Base-by-base conservation (phyloP, 2,329 filamentous ascomycete species). In the Triangularia verruculosa region DNA sequence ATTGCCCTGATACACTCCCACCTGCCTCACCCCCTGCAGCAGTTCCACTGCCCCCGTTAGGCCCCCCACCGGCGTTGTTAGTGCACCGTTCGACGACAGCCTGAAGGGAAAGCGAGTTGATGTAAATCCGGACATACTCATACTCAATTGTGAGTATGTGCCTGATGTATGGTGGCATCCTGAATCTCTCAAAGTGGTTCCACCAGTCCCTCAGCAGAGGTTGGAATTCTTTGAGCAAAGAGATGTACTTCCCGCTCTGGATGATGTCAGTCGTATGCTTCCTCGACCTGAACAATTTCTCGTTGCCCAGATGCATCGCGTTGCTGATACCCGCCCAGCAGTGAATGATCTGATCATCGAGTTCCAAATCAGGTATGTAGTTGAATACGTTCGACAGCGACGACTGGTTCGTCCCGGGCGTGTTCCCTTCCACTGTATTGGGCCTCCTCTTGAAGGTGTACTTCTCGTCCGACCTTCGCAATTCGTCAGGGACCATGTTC, bases 251-350 rank as follows among this genome's bases (percentile, higher is more conserved):
- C 20, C 92, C 93, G 61, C 86, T 93, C 72, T 92, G 89, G 73
- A 97, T 96, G 70, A 98, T 87, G 53, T 93, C 89, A 9, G 92
- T 92, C 0, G 95, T 98, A 74, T 93, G 89, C 67, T 94, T 89
- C 64, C 92, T 89, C 15, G 92, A 96, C 27, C 89, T 86, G 77
- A 98, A 99, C 3, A 99, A 82, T 69, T 89, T 87, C 72, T 96
- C 88, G 72, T 98, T 98, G 59, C 92, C 93, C 69, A 90, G 83
- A 71, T 97, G 90, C 90, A 98, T 97, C 66, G 94, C 87, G 70
- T 92, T 90, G 68, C 93, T 96, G 71, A 99, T 93, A 30, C 92
- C 91, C 4, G 93, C 89, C 95, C 95, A 99, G 75, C 93, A 96
- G 76, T 96, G 90, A 61, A 89, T 89, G 66, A 89, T 87, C 72